A percentile compares a stretch with the other conserved stretches of the same genome.
These are phyloP conservation scores for Cryptosporidium felis DNA, from an alignment of 169 alveolate genomes.

Conservation along the genomic window DNA sequence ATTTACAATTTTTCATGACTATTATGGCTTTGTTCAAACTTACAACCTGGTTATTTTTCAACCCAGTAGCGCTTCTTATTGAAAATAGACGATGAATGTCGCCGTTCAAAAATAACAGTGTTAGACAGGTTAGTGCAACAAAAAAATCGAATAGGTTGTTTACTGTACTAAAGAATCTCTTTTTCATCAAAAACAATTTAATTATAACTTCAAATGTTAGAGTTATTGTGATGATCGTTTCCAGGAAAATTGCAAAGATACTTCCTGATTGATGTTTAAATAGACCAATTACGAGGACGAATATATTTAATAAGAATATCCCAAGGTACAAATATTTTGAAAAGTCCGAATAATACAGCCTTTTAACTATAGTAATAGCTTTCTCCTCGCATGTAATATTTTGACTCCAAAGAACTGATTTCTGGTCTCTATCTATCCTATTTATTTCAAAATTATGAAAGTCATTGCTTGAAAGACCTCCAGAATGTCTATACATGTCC, in stretches of 20 bases:
- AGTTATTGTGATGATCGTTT: slow-evolving; percentile 21
- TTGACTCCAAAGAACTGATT: neutral
- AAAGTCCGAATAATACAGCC: slow-evolving; percentile 61
- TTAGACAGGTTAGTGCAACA: slow-evolving; percentile 25
- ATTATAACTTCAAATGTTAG: slow-evolving; percentile 51
- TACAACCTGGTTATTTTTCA: slow-evolving; percentile 50
- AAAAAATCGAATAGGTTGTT: slow-evolving; percentile 49
- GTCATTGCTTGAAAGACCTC: slow-evolving; percentile 14
- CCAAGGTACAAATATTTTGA: slow-evolving; percentile 51
- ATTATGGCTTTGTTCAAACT: slow-evolving; percentile 26
- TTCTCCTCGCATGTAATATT: slow-evolving; percentile 50
- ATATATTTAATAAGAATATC: slow-evolving; percentile 28
- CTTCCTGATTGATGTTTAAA: slow-evolving; percentile 21
- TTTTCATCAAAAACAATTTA: slow-evolving; percentile 37
- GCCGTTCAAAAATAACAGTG: slow-evolving; percentile 36
- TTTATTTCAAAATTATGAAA: slow-evolving; percentile 36
- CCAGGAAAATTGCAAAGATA: slow-evolving; percentile 20
- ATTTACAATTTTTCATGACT: neutral
- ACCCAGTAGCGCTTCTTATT: neutral
- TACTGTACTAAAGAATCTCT: slow-evolving; percentile 15
- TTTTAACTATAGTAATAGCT: slow-evolving; percentile 36
- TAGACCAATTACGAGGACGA: slow-evolving; percentile 35
- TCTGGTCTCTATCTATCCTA: neutral
- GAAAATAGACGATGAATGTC: slow-evolving; percentile 50
- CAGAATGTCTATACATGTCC: slow-evolving; percentile 60